These are phyloP conservation scores for Ramularia collo-cygni DNA, from an alignment of 2,329 filamentous ascomycete genomes.

Conservation along the genomic window DNA sequence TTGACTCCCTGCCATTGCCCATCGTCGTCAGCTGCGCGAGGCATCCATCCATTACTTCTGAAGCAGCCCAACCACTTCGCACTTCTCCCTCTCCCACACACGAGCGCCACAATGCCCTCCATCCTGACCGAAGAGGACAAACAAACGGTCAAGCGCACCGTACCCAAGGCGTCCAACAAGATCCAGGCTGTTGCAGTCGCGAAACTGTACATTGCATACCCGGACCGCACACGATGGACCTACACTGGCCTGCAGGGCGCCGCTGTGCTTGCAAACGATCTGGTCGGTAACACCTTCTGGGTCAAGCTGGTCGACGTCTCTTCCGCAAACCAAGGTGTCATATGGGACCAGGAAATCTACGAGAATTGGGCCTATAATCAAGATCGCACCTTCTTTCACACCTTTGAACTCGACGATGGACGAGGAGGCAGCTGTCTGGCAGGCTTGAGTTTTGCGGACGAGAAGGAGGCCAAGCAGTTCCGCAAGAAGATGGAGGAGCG, in stretches of 20 bases:
- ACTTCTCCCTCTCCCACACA: not conserved
- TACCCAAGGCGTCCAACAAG: slow-evolving; percentile 93
- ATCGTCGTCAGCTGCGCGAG: not conserved
- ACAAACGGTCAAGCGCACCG: slow-evolving; percentile 87
- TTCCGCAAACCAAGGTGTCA: slow-evolving; percentile 73
- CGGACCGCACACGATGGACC: slow-evolving; percentile 78
- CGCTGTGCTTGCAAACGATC: slow-evolving; percentile 81
- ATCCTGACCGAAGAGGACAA: slow-evolving; percentile 90
- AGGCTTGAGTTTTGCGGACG: slow-evolving; percentile 85
- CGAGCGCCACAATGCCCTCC: slow-evolving; percentile 21
- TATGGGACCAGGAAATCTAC: slow-evolving; percentile 98
- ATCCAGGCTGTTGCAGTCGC: slow-evolving; percentile 94
- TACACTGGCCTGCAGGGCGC: slow-evolving; percentile 92
- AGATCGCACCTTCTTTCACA: slow-evolving; percentile 95
- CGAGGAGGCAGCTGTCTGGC: slow-evolving; percentile 55
- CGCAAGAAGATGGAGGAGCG: slow-evolving; percentile 95
- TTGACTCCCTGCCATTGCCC: too few relatives aligned
- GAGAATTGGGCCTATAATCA: slow-evolving; percentile 93
- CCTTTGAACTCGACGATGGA: slow-evolving; percentile 81
- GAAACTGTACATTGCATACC: slow-evolving; percentile 86
- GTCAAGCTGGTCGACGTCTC: slow-evolving; percentile 96
- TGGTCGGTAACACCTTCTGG: slow-evolving; percentile 95
- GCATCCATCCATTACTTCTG: not conserved
- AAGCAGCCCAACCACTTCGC: not conserved
- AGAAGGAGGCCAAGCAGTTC: slow-evolving; percentile 96